Evolutionary conservation across 1,284 basidiomycete genomes (phyloP), one percentile per base, ranked within the genome.

Genomic region (Austropuccinia psidii): DNA sequence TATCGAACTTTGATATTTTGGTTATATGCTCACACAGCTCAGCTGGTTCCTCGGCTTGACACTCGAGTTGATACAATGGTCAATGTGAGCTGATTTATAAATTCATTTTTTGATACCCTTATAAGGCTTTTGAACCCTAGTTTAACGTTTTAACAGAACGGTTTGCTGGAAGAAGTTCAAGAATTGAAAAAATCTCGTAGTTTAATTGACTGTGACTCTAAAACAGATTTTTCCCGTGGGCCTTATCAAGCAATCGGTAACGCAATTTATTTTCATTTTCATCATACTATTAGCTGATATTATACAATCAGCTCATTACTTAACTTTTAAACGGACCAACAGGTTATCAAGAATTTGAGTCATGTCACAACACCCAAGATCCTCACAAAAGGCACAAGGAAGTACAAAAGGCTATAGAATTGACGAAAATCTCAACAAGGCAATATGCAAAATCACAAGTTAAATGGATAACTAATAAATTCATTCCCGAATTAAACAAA

Each of bases 181-280:
- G 80, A 84, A 66, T 79, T 87, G 11, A 68, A 76, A 49, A 73
- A 13, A 9, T 17, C 27, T 47, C 31, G 19, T 29, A n/a, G n/a
- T n/a, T n/a, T n/a, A n/a, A n/a, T n/a, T n/a, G n/a, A n/a, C n/a
- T n/a, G n/a, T n/a, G 68, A 62, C 11, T 55, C 64, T 2, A 75
- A 81, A 15, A 79, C 81, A 24, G 85, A 91, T 79, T 89, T 87
- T 77, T 90, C 89, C 0, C 81, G 86, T 0, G 95, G 95, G 0
- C 91, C 98, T 72, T 97, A 91, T 80, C 96, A 99, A 81, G 87
- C 92, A 0, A 98, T 99, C 66, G 95, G 93, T 90, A 75, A 66
- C 11, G 7, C 4, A 82, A n/a, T 3, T 17, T 15, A 57, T 17
- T 7, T 41, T 77, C 31, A n/a, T 39, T 47, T 52, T 49, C 29